These are phyloP conservation scores for Colletotrichum musae DNA, from an alignment of 2,329 filamentous ascomycete genomes.

Conservation along the genomic window DNA sequence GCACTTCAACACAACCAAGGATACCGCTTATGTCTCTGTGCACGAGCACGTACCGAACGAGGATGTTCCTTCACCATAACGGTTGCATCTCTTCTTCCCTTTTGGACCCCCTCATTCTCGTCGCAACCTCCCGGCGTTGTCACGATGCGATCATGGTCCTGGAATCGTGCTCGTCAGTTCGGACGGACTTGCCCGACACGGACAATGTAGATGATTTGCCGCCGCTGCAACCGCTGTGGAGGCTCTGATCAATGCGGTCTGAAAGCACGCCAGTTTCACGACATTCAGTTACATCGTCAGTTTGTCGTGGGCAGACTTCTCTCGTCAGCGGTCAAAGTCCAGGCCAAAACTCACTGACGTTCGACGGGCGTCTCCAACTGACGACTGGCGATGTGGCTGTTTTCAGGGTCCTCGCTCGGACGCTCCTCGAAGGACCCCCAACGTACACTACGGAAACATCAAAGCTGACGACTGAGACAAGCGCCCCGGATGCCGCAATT, in stretches of 20 bases:
- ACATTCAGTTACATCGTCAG: conserved; percentile 2
- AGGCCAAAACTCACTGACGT: background rate
- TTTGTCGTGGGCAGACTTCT: conserved; percentile 9
- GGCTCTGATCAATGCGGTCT: background rate
- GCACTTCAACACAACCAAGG: too few species aligned
- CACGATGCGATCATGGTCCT: background rate
- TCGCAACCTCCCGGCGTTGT: conserved; percentile 1
- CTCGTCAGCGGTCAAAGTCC: background rate
- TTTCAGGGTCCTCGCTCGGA: conserved; percentile 25
- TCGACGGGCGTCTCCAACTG: background rate
- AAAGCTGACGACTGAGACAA: conserved; percentile 24
- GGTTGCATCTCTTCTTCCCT: background rate
- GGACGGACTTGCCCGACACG: conserved; percentile 1
- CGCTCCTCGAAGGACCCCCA: conserved; percentile 4
- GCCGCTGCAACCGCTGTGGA: background rate
- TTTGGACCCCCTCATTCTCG: background rate
- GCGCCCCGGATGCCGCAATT: conserved; percentile 9
- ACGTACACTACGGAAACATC: conserved; percentile 15
- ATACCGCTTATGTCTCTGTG: background rate
- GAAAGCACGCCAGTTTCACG: background rate
- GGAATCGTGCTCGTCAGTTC: background rate
- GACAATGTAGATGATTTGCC: background rate
- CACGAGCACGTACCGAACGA: background rate
- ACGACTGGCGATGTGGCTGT: conserved; percentile 6
- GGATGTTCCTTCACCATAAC: conserved; percentile 2